Conservation (phyloP, 306 rosid genomes). For the Lathyrus tuberosus region DNA sequence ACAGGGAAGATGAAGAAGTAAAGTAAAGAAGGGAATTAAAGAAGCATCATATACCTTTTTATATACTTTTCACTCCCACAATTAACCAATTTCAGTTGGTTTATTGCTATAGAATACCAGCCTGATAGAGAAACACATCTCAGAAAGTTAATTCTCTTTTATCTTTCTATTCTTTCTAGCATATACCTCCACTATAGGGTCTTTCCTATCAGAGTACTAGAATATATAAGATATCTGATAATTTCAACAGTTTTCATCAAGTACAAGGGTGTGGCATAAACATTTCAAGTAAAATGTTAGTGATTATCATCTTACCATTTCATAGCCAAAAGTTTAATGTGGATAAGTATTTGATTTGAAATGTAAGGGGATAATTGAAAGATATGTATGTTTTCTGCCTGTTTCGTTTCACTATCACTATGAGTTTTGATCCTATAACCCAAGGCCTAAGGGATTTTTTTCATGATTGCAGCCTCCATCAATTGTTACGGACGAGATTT, state of each 20-base stretch:
- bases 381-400: slow-evolving; percentile 33
- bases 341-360: slow-evolving; percentile 20
- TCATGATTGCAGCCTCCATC: slow-evolving; percentile 81
- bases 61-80: too few relatives aligned
- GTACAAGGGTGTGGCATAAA: not conserved
- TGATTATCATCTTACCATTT: slow-evolving; percentile 11
- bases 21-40: too few relatives aligned
- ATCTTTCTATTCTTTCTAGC: too few relatives aligned
- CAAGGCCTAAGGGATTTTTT: slow-evolving; percentile 17
- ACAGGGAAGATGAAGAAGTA: too few relatives aligned
- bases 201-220: too few relatives aligned
- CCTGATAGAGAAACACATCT: too few relatives aligned
- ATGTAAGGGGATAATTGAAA: slow-evolving; percentile 12
- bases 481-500: slow-evolving; percentile 90
- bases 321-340: slow-evolving; percentile 3
- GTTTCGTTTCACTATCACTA: slow-evolving; percentile 16
- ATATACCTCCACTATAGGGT: too few relatives aligned
- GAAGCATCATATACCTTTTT: too few relatives aligned
- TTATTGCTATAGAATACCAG: too few relatives aligned
- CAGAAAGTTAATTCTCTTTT: too few relatives aligned
- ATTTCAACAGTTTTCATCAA: not conserved
- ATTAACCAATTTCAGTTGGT: too few relatives aligned
- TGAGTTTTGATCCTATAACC: slow-evolving; percentile 21
- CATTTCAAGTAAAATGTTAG: not conserved
- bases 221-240: too few relatives aligned